phyloP scores from a whole-genome alignment of 352 stramenopile species.

The Phytopythium kandeliae region DNA sequence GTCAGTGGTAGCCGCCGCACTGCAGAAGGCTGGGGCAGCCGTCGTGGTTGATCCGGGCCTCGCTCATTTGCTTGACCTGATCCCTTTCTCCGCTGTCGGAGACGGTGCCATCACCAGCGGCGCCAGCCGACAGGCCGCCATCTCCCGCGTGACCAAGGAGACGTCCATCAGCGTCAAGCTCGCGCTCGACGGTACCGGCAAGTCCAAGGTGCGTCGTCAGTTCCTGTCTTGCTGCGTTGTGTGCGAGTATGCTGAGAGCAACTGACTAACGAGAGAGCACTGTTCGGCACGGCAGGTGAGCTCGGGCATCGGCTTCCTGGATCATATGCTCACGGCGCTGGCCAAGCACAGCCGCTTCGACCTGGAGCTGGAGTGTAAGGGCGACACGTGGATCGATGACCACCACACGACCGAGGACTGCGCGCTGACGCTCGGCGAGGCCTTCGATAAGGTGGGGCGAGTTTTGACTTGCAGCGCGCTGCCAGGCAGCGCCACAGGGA shows the following conservation, averaged over 20 bases:
- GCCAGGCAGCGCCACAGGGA: not conserved
- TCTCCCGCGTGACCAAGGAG: conserved; percentile 90
- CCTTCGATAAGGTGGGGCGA: conserved; percentile 64
- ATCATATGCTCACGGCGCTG: conserved; percentile 89
- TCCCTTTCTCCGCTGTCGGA: conserved; percentile 20
- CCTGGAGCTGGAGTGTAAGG: conserved; percentile 84
- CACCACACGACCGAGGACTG: conserved; percentile 96
- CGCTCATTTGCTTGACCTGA: conserved; percentile 76
- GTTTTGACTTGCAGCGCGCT: not conserved
- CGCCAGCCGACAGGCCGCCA: conserved; percentile 26
- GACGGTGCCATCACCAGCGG: conserved; percentile 1
- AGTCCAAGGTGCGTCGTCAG: conserved; percentile 36
- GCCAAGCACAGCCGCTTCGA: conserved; percentile 90
- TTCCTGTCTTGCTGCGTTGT: not conserved
- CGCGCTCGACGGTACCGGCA: conserved; percentile 85
- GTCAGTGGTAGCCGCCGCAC: conserved; percentile 34
- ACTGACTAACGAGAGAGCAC: not conserved
- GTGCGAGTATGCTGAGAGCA: too few species aligned
- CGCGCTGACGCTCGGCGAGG: conserved; percentile 90
- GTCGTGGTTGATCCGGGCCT: conserved; percentile 71
- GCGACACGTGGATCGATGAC: conserved; percentile 96
- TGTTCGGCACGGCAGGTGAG: conserved; percentile 32
- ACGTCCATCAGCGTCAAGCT: conserved; percentile 90
- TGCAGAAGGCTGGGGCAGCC: conserved; percentile 52
- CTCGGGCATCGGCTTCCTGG: conserved; percentile 90